These are phyloP conservation scores for Bruguiera parviflora DNA, from an alignment of 345 rosid species.

Conservation along the genomic window DNA sequence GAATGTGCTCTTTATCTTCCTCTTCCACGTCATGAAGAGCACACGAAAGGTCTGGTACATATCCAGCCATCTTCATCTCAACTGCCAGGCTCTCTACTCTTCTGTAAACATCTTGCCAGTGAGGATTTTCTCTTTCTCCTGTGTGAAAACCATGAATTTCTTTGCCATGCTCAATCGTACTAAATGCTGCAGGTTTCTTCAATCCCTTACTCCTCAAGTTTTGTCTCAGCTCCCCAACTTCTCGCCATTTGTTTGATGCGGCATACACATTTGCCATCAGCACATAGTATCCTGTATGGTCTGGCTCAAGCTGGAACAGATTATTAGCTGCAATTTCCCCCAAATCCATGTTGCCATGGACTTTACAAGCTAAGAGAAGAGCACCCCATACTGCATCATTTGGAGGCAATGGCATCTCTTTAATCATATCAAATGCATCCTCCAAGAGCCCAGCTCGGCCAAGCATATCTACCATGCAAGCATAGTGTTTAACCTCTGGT, in stretches of 20 bases:
- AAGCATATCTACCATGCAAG: slow-evolving; percentile 65
- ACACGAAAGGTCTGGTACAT: slow-evolving; percentile 45
- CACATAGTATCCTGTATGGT: slow-evolving; percentile 52
- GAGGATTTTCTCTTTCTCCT: slow-evolving; percentile 42
- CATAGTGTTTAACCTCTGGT: slow-evolving; percentile 44
- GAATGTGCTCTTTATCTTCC: slow-evolving; percentile 49
- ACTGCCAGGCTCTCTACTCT: slow-evolving; percentile 34
- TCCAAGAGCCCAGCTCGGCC: slow-evolving; percentile 53
- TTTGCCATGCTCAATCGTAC: slow-evolving; percentile 40
- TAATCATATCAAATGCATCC: slow-evolving; percentile 46
- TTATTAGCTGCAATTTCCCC: slow-evolving; percentile 46
- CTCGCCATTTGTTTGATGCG: slow-evolving; percentile 53
- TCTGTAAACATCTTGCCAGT: slow-evolving; percentile 31
- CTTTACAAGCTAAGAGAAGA: slow-evolving; percentile 56
- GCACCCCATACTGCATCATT: slow-evolving; percentile 57
- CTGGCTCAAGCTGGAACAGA: slow-evolving; percentile 44
- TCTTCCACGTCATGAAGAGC: slow-evolving; percentile 54
- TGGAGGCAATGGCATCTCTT: slow-evolving; percentile 47
- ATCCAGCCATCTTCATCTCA: slow-evolving; percentile 47
- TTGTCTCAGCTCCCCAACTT: slow-evolving; percentile 46
- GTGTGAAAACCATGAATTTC: slow-evolving; percentile 48
- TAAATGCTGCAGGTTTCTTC: slow-evolving; percentile 56
- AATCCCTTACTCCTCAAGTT: slow-evolving; percentile 46
- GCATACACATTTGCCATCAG: slow-evolving; percentile 58
- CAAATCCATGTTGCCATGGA: slow-evolving; percentile 42